Conservation (phyloP, 73 alveolate species). For the Tetrahymena elliotti region DNA sequence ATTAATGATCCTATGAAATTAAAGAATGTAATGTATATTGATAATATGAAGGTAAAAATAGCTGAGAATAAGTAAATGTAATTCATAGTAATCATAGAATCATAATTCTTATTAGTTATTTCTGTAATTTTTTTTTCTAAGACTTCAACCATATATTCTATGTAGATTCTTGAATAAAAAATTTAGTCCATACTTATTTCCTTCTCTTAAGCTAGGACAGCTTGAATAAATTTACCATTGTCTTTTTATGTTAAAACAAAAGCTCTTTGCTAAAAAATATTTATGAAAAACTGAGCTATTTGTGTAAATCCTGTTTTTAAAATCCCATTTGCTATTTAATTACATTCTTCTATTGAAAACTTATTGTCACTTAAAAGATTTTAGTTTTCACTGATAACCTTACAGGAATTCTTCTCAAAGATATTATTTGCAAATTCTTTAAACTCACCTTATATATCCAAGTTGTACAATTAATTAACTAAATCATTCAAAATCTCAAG, state of each 20-base stretch:
- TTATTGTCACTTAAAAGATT: background rate
- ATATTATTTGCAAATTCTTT: background rate
- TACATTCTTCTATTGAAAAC: background rate
- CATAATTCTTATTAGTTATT: background rate
- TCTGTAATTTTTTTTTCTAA: background rate
- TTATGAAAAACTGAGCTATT: background rate
- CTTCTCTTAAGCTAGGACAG: background rate
- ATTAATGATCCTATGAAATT: background rate
- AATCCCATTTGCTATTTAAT: background rate
- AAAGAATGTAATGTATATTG: background rate
- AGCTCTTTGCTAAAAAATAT: background rate
- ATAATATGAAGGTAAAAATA: background rate
- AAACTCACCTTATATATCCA: background rate
- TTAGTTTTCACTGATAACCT: background rate
- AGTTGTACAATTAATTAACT: background rate
- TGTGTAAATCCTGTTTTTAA: background rate
- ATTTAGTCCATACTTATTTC: background rate
- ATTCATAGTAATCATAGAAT: background rate
- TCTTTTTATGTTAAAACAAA: background rate
- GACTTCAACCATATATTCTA: background rate
- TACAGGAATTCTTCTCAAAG: background rate
- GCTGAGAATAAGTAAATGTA: background rate
- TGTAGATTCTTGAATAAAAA: background rate
- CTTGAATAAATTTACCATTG: too few relatives aligned
- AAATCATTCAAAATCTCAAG: background rate